A percentile compares a stretch with the other conserved stretches of the same genome.
Conservation (phyloP, 2,329 filamentous ascomycete genomes). For the Macrophomina phaseolina region DNA sequence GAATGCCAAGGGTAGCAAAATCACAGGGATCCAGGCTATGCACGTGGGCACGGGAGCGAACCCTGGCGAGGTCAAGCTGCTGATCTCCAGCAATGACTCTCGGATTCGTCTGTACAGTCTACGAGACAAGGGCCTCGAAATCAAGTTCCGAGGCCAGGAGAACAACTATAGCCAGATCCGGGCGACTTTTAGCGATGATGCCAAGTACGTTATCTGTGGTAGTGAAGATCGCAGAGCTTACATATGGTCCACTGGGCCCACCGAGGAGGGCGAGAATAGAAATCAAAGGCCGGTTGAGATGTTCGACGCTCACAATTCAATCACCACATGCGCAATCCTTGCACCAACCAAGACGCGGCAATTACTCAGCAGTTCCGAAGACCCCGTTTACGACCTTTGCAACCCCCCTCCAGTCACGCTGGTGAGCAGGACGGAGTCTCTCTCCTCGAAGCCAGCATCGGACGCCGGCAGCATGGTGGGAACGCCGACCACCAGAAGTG, state of each 20-base stretch:
- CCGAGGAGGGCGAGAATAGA: slow-evolving; percentile 66
- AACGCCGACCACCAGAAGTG: slow-evolving; percentile 40
- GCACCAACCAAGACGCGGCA: slow-evolving; percentile 80
- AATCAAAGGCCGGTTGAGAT: slow-evolving; percentile 85
- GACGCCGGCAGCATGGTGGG: slow-evolving; percentile 45
- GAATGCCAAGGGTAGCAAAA: slow-evolving; percentile 96
- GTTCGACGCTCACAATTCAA: slow-evolving; percentile 87
- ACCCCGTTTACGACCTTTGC: slow-evolving; percentile 95
- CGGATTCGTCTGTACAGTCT: slow-evolving; percentile 89
- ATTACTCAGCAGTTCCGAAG: slow-evolving; percentile 78
- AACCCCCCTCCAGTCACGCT: slow-evolving; percentile 91
- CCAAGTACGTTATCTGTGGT: slow-evolving; percentile 84
- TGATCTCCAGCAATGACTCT: slow-evolving; percentile 95
- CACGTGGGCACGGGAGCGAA: slow-evolving; percentile 51
- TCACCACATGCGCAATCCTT: slow-evolving; percentile 87
- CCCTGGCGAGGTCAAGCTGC: slow-evolving; percentile 75
- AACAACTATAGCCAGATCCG: slow-evolving; percentile 90
- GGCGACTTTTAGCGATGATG: slow-evolving; percentile 86
- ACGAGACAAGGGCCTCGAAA: slow-evolving; percentile 80
- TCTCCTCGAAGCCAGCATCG: slow-evolving; percentile 53
- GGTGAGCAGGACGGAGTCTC: slow-evolving; percentile 72
- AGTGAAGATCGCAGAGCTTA: slow-evolving; percentile 91
- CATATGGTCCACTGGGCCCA: slow-evolving; percentile 76
- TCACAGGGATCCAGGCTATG: slow-evolving; percentile 78
- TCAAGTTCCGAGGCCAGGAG: slow-evolving; percentile 90